Conservation (phyloP, 2,329 filamentous ascomycete genomes). For the Microcyclospora tardicrescens region DNA sequence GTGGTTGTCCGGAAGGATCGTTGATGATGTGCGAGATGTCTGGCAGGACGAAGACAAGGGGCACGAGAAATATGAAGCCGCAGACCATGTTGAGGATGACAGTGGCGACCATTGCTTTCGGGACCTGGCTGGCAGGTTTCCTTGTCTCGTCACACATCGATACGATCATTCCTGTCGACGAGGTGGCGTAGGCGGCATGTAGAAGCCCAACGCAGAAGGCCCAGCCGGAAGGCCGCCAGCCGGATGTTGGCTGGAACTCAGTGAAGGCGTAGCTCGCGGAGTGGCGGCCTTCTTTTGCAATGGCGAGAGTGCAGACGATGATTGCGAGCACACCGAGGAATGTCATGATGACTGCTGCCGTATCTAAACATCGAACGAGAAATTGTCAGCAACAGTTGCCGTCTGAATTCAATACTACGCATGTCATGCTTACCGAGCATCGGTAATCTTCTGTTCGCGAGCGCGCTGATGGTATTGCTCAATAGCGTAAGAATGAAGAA, state of each 20-base stretch:
- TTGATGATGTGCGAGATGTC: slow-evolving; percentile 43
- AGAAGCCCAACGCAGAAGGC: slow-evolving; percentile 60
- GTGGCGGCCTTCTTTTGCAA: slow-evolving; percentile 56
- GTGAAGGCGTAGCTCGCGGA: slow-evolving; percentile 51
- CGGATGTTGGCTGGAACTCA: slow-evolving; percentile 55
- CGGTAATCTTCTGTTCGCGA: slow-evolving; percentile 42
- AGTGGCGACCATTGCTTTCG: slow-evolving; percentile 53
- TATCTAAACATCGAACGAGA: slow-evolving; percentile 35
- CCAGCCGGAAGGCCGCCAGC: slow-evolving; percentile 56
- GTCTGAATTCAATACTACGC: too few relatives aligned
- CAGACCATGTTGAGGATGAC: slow-evolving; percentile 42
- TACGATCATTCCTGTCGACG: slow-evolving; percentile 68
- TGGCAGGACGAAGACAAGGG: slow-evolving; percentile 56
- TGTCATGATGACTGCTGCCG: slow-evolving; percentile 62
- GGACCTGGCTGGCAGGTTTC: slow-evolving; percentile 53
- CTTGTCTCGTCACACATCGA: slow-evolving; percentile 65
- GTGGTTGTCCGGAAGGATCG: slow-evolving; percentile 45
- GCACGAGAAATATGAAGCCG: slow-evolving; percentile 56
- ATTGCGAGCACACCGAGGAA: slow-evolving; percentile 58
- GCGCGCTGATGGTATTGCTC: slow-evolving; percentile 38
- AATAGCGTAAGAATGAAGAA: slow-evolving; percentile 38
- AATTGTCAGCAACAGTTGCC: too few relatives aligned
- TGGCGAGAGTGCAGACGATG: slow-evolving; percentile 46
- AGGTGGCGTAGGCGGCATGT: slow-evolving; percentile 61
- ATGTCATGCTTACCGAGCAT: slow-evolving; percentile 26